Evolutionary conservation across 192 early-diverging fungal genomes (phyloP), one percentile per base, ranked within the genome.

Genomic region (Backusella parvicylindrica): DNA sequence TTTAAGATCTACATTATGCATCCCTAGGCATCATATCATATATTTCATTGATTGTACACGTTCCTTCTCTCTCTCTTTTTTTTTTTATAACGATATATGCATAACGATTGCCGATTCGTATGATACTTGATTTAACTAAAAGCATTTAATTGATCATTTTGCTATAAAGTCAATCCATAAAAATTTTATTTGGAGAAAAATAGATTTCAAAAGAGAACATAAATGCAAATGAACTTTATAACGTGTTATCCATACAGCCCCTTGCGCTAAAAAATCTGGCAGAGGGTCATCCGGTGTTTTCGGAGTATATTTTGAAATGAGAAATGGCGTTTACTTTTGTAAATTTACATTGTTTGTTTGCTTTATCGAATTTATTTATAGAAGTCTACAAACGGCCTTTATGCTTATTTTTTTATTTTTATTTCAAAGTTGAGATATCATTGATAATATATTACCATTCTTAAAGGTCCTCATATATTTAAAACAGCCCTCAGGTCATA

Each of bases 341-440:
- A 21, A 21, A n/a, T 21, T 53, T 21, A 3, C 9, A 9, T 38
- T 38, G 37, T 38, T 53, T 53, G 21, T 53, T 60, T 60, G 53
- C 28, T 60, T 60, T 60, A 60, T 60, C 53, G 53, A 60, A 26
- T 60, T 60, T 60, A 60, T 60, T 60, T 60, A 60, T 60, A 60
- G 53, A 60, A 60, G 26, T 28, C 28, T 28, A 26, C 53, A 53
- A 21, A 53, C 21, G 37, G 18, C n/a, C 28, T 60, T 28, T 60
- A 9, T 12, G 21, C 26, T 26, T 60, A 28, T 60, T 26, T 60
- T 12, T 26, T 38, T 38, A 9, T 38, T 50, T 50, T 23, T 56
- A 26, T 60, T 60, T 23, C 26, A 60, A 60, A 60, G 26, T 28
- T 13, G 21, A 23, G 21, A 21, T 53, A 56, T 12, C 23, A 11